Percentiles rank a stretch among this genome's conserved stretches.
Conservation (phyloP, 192 early-diverging fungal genomes). For the Coemansia sp. region DNA sequence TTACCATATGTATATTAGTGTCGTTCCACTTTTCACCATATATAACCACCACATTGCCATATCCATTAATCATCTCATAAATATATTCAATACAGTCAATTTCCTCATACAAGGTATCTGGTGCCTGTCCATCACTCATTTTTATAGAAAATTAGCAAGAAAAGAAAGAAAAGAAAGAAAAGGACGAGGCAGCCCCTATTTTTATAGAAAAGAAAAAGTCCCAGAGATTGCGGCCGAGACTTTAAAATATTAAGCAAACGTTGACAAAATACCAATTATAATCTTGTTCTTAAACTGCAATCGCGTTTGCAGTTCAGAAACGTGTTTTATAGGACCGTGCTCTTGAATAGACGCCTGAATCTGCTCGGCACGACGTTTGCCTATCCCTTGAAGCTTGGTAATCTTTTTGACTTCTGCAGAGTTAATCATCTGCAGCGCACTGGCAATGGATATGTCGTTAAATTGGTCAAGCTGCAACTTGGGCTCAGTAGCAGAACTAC, state of each 20-base stretch:
- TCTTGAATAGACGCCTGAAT: conserved; percentile 50
- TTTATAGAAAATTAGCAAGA: neutral
- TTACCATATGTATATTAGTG: neutral
- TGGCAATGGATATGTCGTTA: conserved; percentile 46
- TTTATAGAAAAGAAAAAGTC: neutral
- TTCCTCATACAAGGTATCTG: too few relatives aligned
- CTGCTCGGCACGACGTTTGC: conserved; percentile 59
- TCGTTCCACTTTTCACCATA: neutral
- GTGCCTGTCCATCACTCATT: neutral
- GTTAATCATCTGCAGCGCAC: conserved; percentile 58
- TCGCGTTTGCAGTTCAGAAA: conserved; percentile 39
- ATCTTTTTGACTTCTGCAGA: conserved; percentile 54
- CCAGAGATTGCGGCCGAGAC: neutral
- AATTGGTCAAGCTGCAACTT: conserved; percentile 25
- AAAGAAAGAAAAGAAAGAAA: neutral
- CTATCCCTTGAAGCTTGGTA: conserved; percentile 58
- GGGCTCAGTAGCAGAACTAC: too few relatives aligned
- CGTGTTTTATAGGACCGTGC: conserved; percentile 38
- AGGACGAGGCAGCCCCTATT: neutral
- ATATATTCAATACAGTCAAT: neutral
- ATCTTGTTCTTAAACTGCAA: conserved; percentile 50
- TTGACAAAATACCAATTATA: conserved; percentile 46
- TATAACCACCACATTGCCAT: neutral
- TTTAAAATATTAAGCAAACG: conserved; percentile 29
- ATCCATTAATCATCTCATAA: neutral